Percentiles rank a stretch among this genome's conserved stretches.
Evolutionary conservation across 2,329 filamentous ascomycete genomes (phyloP).

Genomic region (Rhinocladiella similis): DNA sequence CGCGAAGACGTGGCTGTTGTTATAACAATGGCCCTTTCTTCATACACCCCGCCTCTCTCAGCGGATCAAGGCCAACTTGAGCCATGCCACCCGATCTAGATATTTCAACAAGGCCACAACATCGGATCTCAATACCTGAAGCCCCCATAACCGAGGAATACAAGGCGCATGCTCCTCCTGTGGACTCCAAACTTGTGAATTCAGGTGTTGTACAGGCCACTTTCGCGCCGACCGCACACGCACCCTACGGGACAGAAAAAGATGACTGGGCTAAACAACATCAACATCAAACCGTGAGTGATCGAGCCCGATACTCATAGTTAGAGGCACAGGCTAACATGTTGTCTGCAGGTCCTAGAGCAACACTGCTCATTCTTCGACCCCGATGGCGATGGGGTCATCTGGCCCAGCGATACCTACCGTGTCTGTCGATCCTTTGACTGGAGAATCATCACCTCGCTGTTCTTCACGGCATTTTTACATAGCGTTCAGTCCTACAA

Average conservation of each 20-base stretch:
- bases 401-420: slow-evolving; percentile 55
- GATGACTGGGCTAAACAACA: slow-evolving; percentile 34
- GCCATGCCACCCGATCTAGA: slow-evolving; percentile 3
- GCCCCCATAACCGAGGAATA: slow-evolving; percentile 8
- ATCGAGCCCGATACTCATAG: not conserved
- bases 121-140: slow-evolving; percentile 6
- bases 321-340: not conserved
- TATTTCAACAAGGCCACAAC: not conserved
- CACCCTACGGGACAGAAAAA: slow-evolving; percentile 37
- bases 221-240: slow-evolving; percentile 36
- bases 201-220: slow-evolving; percentile 38
- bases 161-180: not conserved
- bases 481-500: slow-evolving; percentile 46
- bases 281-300: slow-evolving; percentile 34
- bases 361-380: slow-evolving; percentile 57
- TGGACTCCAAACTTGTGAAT: slow-evolving; percentile 2
- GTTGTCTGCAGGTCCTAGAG: slow-evolving; percentile 43
- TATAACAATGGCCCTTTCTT: not conserved
- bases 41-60: not conserved
- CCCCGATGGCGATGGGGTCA: slow-evolving; percentile 51
- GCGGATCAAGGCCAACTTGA: not conserved
- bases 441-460: slow-evolving; percentile 41
- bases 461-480: slow-evolving; percentile 40
- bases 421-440: slow-evolving; percentile 3
- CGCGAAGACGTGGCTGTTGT: not conserved